Evolutionary conservation across 1,284 basidiomycete genomes (phyloP), one percentile per base, ranked within the genome.

Genomic region (Fomitopsis betulina): DNA sequence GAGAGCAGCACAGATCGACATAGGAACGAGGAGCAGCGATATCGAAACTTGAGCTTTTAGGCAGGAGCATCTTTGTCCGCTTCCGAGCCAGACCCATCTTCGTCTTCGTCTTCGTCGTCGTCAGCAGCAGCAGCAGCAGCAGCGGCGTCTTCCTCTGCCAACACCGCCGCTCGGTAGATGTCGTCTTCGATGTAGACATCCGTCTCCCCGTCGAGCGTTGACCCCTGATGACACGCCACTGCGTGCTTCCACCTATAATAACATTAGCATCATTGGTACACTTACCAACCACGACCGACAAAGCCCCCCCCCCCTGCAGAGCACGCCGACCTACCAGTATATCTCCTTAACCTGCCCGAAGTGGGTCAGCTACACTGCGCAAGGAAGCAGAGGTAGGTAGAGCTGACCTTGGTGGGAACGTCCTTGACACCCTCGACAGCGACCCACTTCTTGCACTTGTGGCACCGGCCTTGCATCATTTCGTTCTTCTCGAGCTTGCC

Each of bases 201-300:
- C 47, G 72, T 63, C 57, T 89, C 85, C 21, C 83, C 84, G 1
- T 72, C 68, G 49, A 87, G 71, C 15, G 72, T 77, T 2, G 79
- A 80, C 27, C 80, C 79, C 59, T 82, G 80, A 63, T 91, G 89
- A 63, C 89, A 91, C 12, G 78, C 60, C 1, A 85, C 85, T 23
- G 89, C 88, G 64, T 91, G 89, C 70, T 91, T 91, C 89, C 87
- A 93, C 87, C 87, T 91, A 60, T 4, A 3, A 38, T 21, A 39
- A 13, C 21, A 17, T 37, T 12, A 37, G 35, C 12, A 2, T 21
- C 1, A n/a, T 38, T 23, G 25, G 9, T 15, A n/a, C 25, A 9
- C 52, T 54, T 25, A 38, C 21, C 42, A 2, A 30, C 17, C 38
- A 10, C 19, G 33, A n/a, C n/a, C n/a, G n/a, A n/a, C n/a, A n/a